Conservation (phyloP, 1,139 yeast genomes). For the Sugiyamaella castrensis region DNA sequence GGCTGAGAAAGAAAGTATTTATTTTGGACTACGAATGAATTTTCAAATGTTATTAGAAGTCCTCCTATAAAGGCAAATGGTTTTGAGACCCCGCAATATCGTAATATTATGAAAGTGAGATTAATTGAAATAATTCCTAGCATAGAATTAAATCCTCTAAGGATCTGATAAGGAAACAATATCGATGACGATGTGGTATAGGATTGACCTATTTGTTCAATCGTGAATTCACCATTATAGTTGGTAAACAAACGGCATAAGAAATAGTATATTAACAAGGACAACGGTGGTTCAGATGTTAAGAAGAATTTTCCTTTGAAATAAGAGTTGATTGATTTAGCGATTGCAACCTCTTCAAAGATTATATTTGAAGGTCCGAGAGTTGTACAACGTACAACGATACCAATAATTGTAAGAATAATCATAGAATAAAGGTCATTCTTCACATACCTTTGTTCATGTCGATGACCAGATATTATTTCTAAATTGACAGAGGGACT, state of each 20-base stretch:
- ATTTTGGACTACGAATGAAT: conserved; percentile 44
- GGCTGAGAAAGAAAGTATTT: conserved; percentile 47
- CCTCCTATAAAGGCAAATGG: conserved; percentile 47
- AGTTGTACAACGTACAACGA: conserved; percentile 22
- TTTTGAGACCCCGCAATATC: background rate
- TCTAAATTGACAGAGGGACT: too few relatives aligned
- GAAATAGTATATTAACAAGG: conserved; percentile 46
- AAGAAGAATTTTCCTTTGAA: conserved; percentile 52
- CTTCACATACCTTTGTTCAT: too few relatives aligned
- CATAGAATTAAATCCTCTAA: background rate
- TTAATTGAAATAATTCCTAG: background rate
- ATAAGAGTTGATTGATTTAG: conserved; percentile 54
- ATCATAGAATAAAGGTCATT: background rate
- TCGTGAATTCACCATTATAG: conserved; percentile 44
- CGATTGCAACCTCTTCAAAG: conserved; percentile 57
- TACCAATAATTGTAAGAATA: conserved; percentile 1
- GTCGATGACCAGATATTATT: too few relatives aligned
- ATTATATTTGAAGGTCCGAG: conserved; percentile 41
- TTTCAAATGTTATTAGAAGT: conserved; percentile 50
- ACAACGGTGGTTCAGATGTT: conserved; percentile 63
- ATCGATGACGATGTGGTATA: conserved; percentile 39
- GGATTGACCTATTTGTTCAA: conserved; percentile 31
- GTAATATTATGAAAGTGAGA: background rate
- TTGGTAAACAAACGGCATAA: conserved; percentile 42
- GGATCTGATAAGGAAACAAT: conserved; percentile 40